Percentiles rank a stretch among this genome's conserved stretches.
phyloP scores from a whole-genome alignment of 139 green algal genomes.

The Chlamydomonas asymmetrica region DNA sequence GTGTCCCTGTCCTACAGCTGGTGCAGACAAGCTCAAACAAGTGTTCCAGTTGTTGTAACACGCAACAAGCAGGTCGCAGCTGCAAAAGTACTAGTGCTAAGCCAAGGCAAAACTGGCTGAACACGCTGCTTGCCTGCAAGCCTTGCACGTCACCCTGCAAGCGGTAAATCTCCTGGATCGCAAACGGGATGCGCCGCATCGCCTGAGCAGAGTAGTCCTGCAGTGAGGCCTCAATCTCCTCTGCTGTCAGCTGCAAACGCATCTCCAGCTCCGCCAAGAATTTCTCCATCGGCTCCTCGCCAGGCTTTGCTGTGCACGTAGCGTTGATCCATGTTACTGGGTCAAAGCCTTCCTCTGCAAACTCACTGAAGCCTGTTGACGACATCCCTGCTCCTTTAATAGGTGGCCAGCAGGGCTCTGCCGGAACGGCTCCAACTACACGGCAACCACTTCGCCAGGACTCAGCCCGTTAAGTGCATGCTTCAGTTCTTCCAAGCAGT shows the following conservation, averaged over 20 bases:
- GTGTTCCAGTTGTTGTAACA: no score
- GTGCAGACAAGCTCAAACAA: no score
- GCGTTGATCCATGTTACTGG: constrained; percentile 67
- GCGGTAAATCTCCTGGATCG: constrained; percentile 77
- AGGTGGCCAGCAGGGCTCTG: no score
- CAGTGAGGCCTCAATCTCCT: constrained; percentile 74
- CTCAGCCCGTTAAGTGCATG: no score
- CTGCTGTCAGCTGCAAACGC: constrained; percentile 73
- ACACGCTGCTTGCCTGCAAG: constrained; percentile 6
- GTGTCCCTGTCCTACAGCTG: no score
- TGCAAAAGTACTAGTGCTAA: no score
- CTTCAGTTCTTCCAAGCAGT: no score
- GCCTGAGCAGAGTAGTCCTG: constrained; percentile 64
- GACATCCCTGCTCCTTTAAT: no score
- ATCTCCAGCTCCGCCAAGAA: constrained; percentile 84
- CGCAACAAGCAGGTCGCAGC: no score
- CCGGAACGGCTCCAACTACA: no score
- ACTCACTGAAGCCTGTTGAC: constrained; percentile 53
- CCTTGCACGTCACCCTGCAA: constrained; percentile 42
- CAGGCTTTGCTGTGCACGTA: constrained; percentile 21
- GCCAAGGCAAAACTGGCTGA: no score
- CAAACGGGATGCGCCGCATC: constrained; percentile 79
- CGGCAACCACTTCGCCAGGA: no score
- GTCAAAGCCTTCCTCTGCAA: constrained; percentile 62
- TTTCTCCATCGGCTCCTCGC: constrained; percentile 64